Base-by-base conservation (phyloP, 768 basidiomycete species). In the Russula sp. region DNA sequence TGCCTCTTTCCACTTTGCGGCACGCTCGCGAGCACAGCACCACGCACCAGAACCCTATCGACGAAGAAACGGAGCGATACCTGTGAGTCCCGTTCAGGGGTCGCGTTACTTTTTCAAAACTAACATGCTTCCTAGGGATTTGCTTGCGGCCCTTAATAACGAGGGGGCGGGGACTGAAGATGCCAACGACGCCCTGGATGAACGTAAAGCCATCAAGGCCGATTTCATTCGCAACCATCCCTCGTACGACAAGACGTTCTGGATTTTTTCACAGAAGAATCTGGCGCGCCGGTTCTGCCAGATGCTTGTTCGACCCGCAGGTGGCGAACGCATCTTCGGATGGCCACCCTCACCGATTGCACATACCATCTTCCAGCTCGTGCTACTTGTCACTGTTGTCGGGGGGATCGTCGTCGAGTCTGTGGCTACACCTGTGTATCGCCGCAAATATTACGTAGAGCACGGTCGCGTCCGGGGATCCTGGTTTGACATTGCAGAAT, bases 171-270 rank as follows among this genome's bases (percentile, higher is more conserved):
- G 75, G 6, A 73, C 77, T 9, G 83, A 86, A 65, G 83, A 86
- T 49, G 70, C 80, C 9, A 79, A 80, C 63, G 89, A 95, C 69
- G 81, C 80, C 20, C 66, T 81, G 42, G 80, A 84, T 61, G 91
- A 95, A 74, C 82, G 81, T 20, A 81, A 84, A 7, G 90, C 89
- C 8, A 83, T 84, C 68, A 89, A 86, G 70, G 87, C 88, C 0
- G 91, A 95, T 66, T 94, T 96, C 72, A 96, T 97, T 66, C 84
- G 82, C 2, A 83, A 87, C 59, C 89, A 97, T 74, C 94, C 96
- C 0, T 81, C 86, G 2, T 98, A 90, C 70, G 95, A 98, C 74
- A 89, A 85, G 70, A 84, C 90, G 0, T 88, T 98, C 64, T 97
- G 91, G 89, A 64, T 96, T 20, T 88, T 98, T 71, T 83, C 88